Evolutionary conservation across 1,284 basidiomycete species (phyloP), one percentile per base, ranked within the genome.

Genomic region (Malassezia dermatis): DNA sequence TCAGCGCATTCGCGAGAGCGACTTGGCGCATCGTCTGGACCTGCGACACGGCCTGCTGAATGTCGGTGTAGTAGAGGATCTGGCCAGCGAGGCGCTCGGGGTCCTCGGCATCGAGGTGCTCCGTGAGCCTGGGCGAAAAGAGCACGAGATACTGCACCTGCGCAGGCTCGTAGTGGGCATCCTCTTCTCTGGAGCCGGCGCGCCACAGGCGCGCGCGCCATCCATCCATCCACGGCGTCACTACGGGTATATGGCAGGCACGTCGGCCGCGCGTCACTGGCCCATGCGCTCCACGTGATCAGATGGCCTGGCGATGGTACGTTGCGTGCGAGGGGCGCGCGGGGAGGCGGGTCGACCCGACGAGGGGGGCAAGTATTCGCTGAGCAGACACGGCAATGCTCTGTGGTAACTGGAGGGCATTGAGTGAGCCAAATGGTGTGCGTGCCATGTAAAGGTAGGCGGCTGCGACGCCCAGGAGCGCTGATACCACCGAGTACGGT

Each of bases 121-220:
- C 21, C 4, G 49, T 50, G 32, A 51, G 40, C 37, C 5, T 12
- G 8, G 55, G 55, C 24, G 37, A 42, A 24, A 57, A 57, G 1
- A 57, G 7, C 32, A 57, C 41, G 1, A 57, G 13, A 19, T 57
- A 46, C 24, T 52, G 49, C 32, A 57, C 55, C 32, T 57, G 45
- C 30, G 55, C 55, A 7, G 55, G 55, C 35, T 23, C 24, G 41
- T 57, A 57, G 41, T 43, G 41, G 24, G 24, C 8, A 15, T 21
- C 24, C 1, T 13, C 13, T 17, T 3, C n/a, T 7, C 21, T 19
- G 15, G 46, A 26, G 23, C 13, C n/a, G 21, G 23, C 26, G 8
- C 11, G 46, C 46, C 49, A 51, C n/a, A 56, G 35, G 12, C 46
- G 26, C 4, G 35, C n/a, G 12, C 53, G 48, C 30, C 41, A 26